These are phyloP conservation scores for Fusarium scirpi DNA, from an alignment of 2,329 filamentous ascomycete species.

Conservation along the genomic window DNA sequence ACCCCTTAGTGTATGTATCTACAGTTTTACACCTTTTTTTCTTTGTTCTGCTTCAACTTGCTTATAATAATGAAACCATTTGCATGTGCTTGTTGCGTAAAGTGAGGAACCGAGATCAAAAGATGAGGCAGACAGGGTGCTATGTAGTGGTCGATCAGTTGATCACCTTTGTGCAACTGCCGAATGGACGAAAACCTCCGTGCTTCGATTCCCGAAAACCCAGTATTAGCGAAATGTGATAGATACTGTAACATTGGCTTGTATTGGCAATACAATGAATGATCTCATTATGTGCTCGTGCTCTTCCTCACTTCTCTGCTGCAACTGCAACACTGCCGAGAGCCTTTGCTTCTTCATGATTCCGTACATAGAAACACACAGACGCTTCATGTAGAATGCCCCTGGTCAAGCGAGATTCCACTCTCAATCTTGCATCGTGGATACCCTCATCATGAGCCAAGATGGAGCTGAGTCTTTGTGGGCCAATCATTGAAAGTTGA, in stretches of 20 bases:
- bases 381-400: constrained; percentile 1
- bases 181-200: constrained; percentile 30
- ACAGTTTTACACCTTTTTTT: background rate
- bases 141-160: constrained; percentile 22
- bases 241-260: constrained; percentile 8
- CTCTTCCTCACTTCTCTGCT: background rate
- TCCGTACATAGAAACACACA: background rate
- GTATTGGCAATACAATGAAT: constrained; percentile 4
- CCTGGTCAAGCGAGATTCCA: constrained; percentile 13
- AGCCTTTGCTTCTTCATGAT: background rate
- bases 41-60: background rate
- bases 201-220: constrained; percentile 26
- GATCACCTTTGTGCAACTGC: constrained; percentile 26
- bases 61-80: background rate
- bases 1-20: constrained; percentile 19
- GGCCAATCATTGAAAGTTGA: background rate
- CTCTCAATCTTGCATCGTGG: constrained; percentile 31
- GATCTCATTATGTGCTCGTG: constrained; percentile 19
- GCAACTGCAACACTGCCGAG: constrained; percentile 2
- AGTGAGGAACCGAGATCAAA: constrained; percentile 1
- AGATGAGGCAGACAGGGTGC: background rate
- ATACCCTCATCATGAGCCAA: constrained; percentile 15
- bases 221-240: constrained; percentile 17
- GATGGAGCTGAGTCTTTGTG: constrained; percentile 4
- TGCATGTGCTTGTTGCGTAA: constrained; percentile 21